phyloP scores from a whole-genome alignment of 805 yeast genomes.

The Pichia ethanolica region DNA sequence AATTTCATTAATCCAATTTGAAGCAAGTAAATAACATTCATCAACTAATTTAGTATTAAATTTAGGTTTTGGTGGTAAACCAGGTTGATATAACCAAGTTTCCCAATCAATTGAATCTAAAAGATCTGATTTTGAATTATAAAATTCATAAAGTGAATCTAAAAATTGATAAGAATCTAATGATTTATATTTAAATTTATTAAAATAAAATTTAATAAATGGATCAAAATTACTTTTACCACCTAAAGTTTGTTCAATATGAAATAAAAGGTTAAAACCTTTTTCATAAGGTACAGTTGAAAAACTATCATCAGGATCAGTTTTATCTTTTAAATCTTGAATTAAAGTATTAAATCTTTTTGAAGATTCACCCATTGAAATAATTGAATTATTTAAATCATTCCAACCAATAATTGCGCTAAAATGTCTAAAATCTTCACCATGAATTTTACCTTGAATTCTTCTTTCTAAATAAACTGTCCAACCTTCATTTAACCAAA shows the following conservation, averaged over 20 bases:
- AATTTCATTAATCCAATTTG: slow-evolving; percentile 49
- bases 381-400: slow-evolving; percentile 60
- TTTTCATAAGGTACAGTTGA: slow-evolving; percentile 87
- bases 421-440: slow-evolving; percentile 71
- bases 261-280: slow-evolving; percentile 73
- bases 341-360: slow-evolving; percentile 54
- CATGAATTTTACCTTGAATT: slow-evolving; percentile 70
- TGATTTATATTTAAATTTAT: slow-evolving; percentile 58
- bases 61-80: slow-evolving; percentile 81
- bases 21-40: slow-evolving; percentile 58
- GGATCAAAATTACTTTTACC: slow-evolving; percentile 72
- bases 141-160: slow-evolving; percentile 64
- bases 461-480: slow-evolving; percentile 87
- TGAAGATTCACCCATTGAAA: slow-evolving; percentile 51
- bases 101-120: slow-evolving; percentile 78
- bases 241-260: slow-evolving; percentile 64
- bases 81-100: slow-evolving; percentile 72
- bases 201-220: slow-evolving; percentile 72
- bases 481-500: slow-evolving; percentile 96
- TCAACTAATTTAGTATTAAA: slow-evolving; percentile 77
- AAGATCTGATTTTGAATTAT: slow-evolving; percentile 34
- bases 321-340: slow-evolving; percentile 58
- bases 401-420: slow-evolving; percentile 86
- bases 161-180: slow-evolving; percentile 77
- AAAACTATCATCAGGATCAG: slow-evolving; percentile 87